Conservation (phyloP, 192 early-diverging fungal genomes). For the Umbelopsis vinacea region DNA sequence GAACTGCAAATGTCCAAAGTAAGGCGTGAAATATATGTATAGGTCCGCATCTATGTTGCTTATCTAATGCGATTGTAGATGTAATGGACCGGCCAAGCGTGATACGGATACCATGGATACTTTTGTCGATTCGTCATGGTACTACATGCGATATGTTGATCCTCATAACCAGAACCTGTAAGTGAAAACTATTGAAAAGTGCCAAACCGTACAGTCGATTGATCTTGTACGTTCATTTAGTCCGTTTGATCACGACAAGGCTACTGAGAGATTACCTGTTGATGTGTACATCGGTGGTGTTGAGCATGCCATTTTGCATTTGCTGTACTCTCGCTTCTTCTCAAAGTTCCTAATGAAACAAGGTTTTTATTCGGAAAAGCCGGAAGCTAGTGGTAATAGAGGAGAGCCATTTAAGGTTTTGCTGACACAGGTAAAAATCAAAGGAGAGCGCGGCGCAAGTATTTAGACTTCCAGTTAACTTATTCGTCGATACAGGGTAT, state of each 20-base stretch:
- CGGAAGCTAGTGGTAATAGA: conserved; percentile 41
- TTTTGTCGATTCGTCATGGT: conserved; percentile 98
- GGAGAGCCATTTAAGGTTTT: conserved; percentile 90
- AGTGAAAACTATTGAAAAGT: conserved; percentile 22
- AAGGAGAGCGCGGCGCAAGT: neutral
- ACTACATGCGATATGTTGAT: conserved; percentile 88
- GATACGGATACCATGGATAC: conserved; percentile 98
- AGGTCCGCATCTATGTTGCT: neutral
- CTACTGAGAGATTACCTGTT: conserved; percentile 72
- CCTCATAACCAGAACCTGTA: conserved; percentile 64
- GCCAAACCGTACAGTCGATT: neutral
- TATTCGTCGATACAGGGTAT: conserved; percentile 65
- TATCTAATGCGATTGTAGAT: conserved; percentile 48
- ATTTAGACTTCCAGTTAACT: neutral
- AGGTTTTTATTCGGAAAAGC: conserved; percentile 49
- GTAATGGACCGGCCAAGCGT: conserved; percentile 68
- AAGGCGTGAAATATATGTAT: conserved; percentile 22
- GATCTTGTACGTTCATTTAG: conserved; percentile 21
- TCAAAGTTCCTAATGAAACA: conserved; percentile 79
- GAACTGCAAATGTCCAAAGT: conserved; percentile 78
- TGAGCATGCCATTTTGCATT: conserved; percentile 93
- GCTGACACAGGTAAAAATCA: conserved; percentile 67
- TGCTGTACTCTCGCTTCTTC: conserved; percentile 92
- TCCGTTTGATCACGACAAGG: conserved; percentile 57
- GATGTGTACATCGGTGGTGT: conserved; percentile 95